phyloP scores from a whole-genome alignment of 306 rosid species.

The Gynostemma pentaphyllum region DNA sequence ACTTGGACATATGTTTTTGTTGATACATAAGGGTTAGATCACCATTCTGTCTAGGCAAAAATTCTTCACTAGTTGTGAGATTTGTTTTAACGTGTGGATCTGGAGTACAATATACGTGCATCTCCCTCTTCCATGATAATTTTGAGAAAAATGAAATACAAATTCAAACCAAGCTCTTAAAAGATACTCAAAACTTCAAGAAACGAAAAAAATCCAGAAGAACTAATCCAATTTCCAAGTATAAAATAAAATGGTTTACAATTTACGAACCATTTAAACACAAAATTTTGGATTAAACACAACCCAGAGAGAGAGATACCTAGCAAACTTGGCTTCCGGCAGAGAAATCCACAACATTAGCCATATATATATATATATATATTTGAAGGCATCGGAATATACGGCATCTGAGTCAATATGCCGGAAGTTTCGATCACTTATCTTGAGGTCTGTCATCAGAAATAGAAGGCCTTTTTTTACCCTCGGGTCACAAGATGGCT shows the following conservation, averaged over 20 bases:
- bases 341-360: conserved; percentile 63
- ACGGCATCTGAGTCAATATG: conserved; percentile 68
- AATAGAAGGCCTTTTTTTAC: too few species aligned
- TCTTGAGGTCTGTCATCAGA: conserved; percentile 72
- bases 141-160: neutral
- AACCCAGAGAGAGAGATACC: conserved; percentile 37
- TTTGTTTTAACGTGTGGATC: conserved; percentile 45
- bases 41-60: conserved; percentile 67
- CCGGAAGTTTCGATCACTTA: conserved; percentile 89
- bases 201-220: too few species aligned
- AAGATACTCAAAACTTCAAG: too few species aligned
- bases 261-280: too few species aligned
- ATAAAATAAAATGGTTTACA: too few species aligned
- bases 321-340: conserved; percentile 27
- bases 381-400: conserved; percentile 53
- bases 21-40: conserved; percentile 91
- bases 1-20: conserved; percentile 40
- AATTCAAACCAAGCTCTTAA: too few species aligned
- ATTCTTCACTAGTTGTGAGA: conserved; percentile 34
- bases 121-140: conserved; percentile 41
- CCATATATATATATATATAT: conserved; percentile 58
- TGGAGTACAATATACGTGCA: conserved; percentile 58
- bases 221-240: too few species aligned
- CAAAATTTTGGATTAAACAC: neutral
- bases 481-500: too few species aligned